Evolutionary conservation across 2,329 filamentous ascomycete genomes (phyloP).

Genomic region (Colletotrichum tabaci): DNA sequence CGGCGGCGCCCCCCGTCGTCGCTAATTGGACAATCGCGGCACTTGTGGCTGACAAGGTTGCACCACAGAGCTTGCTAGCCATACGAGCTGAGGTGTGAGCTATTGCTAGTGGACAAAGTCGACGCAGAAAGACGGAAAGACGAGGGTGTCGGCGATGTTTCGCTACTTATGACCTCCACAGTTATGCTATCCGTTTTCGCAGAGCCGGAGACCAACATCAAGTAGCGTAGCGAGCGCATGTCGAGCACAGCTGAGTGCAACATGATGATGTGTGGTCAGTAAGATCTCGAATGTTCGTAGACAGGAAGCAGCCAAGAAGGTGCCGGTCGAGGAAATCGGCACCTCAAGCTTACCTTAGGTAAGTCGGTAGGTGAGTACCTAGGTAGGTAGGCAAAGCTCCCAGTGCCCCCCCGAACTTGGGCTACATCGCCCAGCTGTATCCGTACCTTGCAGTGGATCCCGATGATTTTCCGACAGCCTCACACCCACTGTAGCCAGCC

Average conservation of each 20-base stretch:
- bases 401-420: slow-evolving; percentile 14
- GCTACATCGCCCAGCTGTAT: slow-evolving; percentile 17
- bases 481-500: slow-evolving; percentile 22
- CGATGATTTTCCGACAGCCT: slow-evolving; percentile 41
- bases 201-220: not conserved
- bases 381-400: slow-evolving; percentile 1
- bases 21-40: slow-evolving; percentile 27
- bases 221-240: not conserved
- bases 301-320: not conserved
- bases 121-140: not conserved
- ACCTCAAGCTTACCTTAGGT: too few species aligned
- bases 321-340: not conserved
- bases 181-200: not conserved
- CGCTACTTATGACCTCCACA: not conserved
- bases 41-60: slow-evolving; percentile 13
- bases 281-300: not conserved
- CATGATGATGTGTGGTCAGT: not conserved
- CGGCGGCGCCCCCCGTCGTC: slow-evolving; percentile 18
- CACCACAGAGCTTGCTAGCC: slow-evolving; percentile 9
- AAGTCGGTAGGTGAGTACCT: too few species aligned
- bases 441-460: slow-evolving; percentile 27
- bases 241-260: not conserved
- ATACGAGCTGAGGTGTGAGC: slow-evolving; percentile 11
- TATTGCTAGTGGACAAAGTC: not conserved
- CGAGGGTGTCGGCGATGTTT: slow-evolving; percentile 6